Base-by-base conservation (phyloP, 495 filamentous ascomycete species). In the Terfezia boudieri region DNA sequence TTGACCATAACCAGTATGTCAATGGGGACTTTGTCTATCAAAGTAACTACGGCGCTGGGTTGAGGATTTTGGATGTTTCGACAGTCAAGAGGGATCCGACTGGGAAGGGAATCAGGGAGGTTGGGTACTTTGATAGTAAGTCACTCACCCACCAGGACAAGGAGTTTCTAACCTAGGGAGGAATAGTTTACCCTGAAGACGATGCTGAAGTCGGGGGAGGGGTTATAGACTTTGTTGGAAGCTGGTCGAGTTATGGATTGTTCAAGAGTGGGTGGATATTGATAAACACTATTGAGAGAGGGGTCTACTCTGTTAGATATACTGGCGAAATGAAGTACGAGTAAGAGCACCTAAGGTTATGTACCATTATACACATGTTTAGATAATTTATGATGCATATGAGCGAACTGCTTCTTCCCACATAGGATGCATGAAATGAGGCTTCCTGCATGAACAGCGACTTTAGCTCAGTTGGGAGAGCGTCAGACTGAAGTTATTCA, bases 1-100 rank as follows among this genome's bases (percentile, higher is more conserved):
- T 80, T 57, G 77, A 80, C 61, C 77, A 80, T 65, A 80, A 79
- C 65, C 77, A 79, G 62, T 80, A 78, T 60, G 66, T 79, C 55
- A 60, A 67, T 57, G 67, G 76, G 43, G 73, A 72, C 36, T 67
- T 70, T 32, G 62, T 64, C 4, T 79, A 76, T 61, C 77, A 80
- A 64, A 70, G 68, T 55, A 76, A 79, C 65, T 80, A 80, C 67
- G 75, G 72, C 23, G 69, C 74, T 54, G 77, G 77, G 3, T 68
- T 80, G 49, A 67, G 76, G 54, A 71, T 79, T 37, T 64, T 77
- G 50, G 77, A 80, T 64, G 69, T 79, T 37, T 68, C 70, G 7
- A 69, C 68, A 37, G 72, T 80, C 53, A 69, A 70, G 7, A 38
- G 57, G 0, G 75, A 80, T 61, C 76, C 74, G 10, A 77, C 72